A percentile compares a stretch with the other conserved stretches of the same genome.
These are phyloP conservation scores for Aotearoamyces nothofagi DNA, from an alignment of 2,329 filamentous ascomycete species.

Conservation along the genomic window DNA sequence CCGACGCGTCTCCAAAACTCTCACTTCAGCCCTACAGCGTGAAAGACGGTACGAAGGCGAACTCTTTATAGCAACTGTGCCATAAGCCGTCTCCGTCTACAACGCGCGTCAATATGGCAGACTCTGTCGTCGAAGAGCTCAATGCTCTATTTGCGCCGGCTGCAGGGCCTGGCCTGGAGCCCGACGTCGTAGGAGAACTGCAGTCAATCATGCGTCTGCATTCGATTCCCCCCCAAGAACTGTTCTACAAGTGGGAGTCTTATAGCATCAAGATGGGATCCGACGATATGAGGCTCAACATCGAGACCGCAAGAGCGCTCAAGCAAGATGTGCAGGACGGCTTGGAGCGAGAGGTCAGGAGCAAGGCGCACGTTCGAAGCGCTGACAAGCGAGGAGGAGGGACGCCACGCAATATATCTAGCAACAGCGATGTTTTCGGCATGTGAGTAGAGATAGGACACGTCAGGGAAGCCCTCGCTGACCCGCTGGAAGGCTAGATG, in stretches of 20 bases:
- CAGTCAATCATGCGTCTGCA: conserved; percentile 78
- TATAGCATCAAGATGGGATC: conserved; percentile 90
- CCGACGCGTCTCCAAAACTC: too few relatives aligned
- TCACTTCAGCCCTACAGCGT: too few relatives aligned
- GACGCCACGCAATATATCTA: conserved; percentile 43
- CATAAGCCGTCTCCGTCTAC: too few relatives aligned
- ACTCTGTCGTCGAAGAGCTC: conserved; percentile 10
- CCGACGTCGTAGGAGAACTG: conserved; percentile 69
- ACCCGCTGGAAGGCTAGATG: conserved; percentile 54
- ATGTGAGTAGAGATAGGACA: conserved; percentile 54
- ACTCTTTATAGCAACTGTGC: too few relatives aligned
- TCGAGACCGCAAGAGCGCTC: conserved; percentile 60
- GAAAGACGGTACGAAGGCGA: too few relatives aligned
- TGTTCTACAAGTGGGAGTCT: conserved; percentile 98
- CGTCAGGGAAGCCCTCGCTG: too few relatives aligned
- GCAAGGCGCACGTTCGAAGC: conserved; percentile 46
- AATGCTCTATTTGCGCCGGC: conserved; percentile 15
- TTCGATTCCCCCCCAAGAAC: conserved; percentile 64
- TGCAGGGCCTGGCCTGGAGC: conserved; percentile 32
- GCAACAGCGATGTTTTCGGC: conserved; percentile 59
- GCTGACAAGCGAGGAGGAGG: conserved; percentile 47
- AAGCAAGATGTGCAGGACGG: conserved; percentile 78
- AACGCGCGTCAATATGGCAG: too few relatives aligned
- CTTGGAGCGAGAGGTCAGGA: conserved; percentile 61
- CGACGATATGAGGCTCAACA: conserved; percentile 56